phyloP scores from a whole-genome alignment of 23 red algal genomes.

The Gracilaria domingensis region DNA sequence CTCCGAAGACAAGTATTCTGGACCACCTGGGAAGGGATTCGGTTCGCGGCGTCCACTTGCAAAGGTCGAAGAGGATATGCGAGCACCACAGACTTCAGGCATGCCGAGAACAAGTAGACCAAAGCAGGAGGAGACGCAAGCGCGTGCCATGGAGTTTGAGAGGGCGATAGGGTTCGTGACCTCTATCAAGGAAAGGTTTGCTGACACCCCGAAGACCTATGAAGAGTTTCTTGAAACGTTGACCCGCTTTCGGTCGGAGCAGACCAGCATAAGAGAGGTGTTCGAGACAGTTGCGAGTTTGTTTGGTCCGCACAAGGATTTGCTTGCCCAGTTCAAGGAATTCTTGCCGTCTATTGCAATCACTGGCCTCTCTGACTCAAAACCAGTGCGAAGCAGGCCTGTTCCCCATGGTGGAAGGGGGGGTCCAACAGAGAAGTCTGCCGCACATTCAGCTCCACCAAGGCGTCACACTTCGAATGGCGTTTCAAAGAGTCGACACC shows the following conservation, averaged over 20 bases:
- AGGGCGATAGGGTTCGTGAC: conserved; percentile 93
- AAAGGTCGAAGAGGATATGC: conserved; percentile 19
- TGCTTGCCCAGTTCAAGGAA: conserved; percentile 89
- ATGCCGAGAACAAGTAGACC: conserved; percentile 26
- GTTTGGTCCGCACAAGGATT: conserved; percentile 90
- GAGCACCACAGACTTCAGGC: not conserved
- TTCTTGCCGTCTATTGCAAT: conserved; percentile 82
- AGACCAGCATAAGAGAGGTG: conserved; percentile 80
- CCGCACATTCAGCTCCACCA: conserved; percentile 31
- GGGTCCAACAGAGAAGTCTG: conserved; percentile 8
- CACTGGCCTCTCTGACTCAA: conserved; percentile 23
- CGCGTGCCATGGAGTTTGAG: conserved; percentile 83
- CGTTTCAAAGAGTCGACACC: conserved; percentile 9
- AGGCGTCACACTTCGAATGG: conserved; percentile 21
- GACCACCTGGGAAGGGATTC: conserved; percentile 2
- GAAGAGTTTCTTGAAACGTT: conserved; percentile 86
- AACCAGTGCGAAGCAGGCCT: conserved; percentile 5
- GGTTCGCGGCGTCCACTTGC: not conserved
- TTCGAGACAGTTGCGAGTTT: conserved; percentile 79
- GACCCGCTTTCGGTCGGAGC: conserved; percentile 78
- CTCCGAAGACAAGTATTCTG: not conserved
- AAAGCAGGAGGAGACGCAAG: conserved; percentile 17
- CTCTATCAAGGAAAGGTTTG: conserved; percentile 91
- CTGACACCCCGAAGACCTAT: conserved; percentile 70
- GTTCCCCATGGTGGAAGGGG: conserved; percentile 15